A percentile compares a stretch with the other conserved stretches of the same genome.
These are phyloP conservation scores for Syncephalastrum contaminatum DNA, from an alignment of 371 early-diverging fungal genomes.

Conservation along the genomic window DNA sequence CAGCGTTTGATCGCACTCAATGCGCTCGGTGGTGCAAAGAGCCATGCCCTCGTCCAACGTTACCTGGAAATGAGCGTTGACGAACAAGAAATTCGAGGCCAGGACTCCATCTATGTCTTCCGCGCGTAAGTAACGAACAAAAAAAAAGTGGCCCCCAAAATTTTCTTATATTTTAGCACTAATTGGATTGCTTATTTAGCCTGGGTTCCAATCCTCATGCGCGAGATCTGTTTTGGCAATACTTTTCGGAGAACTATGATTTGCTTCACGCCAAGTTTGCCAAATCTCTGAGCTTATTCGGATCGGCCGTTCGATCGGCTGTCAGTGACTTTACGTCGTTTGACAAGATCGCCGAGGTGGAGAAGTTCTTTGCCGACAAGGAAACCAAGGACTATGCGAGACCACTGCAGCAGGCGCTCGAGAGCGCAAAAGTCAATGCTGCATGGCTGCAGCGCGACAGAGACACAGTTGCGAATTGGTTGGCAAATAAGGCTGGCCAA, in stretches of 20 bases:
- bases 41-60: conserved; percentile 54
- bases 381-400: conserved; percentile 74
- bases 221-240: conserved; percentile 77
- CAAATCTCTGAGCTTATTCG: conserved; percentile 74
- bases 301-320: conserved; percentile 63
- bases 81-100: conserved; percentile 71
- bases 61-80: conserved; percentile 69
- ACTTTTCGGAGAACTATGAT: conserved; percentile 74
- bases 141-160: no score
- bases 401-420: conserved; percentile 81
- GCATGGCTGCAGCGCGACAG: conserved; percentile 81
- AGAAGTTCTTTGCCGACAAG: conserved; percentile 73
- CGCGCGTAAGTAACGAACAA: conserved; percentile 24
- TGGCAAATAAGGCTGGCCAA: conserved; percentile 24
- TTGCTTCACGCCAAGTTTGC: conserved; percentile 66
- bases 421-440: conserved; percentile 76
- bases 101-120: conserved; percentile 76
- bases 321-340: conserved; percentile 70
- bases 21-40: conserved; percentile 72
- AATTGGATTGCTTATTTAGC: conserved; percentile 7
- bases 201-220: conserved; percentile 61
- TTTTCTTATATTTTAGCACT: not conserved
- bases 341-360: conserved; percentile 67
- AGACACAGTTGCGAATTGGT: conserved; percentile 73
- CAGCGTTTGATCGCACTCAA: conserved; percentile 78